Evolutionary conservation across 108 stramenopile species (phyloP), one percentile per base, ranked within the genome.

Genomic region (Skeletonema tropicum): DNA sequence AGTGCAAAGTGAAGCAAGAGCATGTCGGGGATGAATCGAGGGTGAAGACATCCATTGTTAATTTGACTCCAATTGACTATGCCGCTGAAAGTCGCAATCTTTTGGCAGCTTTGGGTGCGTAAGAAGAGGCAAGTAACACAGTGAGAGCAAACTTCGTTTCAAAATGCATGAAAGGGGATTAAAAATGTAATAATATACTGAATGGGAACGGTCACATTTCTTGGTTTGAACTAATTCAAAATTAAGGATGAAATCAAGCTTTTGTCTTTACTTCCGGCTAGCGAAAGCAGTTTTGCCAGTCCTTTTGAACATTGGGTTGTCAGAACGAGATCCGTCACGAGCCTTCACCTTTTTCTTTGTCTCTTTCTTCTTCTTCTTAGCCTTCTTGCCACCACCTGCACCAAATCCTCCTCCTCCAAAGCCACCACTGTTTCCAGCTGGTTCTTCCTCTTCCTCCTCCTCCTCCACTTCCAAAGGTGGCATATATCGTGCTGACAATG

Each of bases 1-100:
- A 92, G 67, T 89, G 95, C 66, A 92, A 94, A 41, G 94, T 98
- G 58, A 97, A 97, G 83, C 84, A 90, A 46, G 98, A 99, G 81
- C 65, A 86, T 71, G 93, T 96, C 23, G 92, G 93, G 61, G 97
- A 97, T 48, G 97, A 98, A 83, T 60, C 64, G 38, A 86, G 97
- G 49, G 69, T 93, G 57, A 99, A 98, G 77, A 89, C 88, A 15
- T 80, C 85, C 33, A 82, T 97, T 26, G 78, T 86, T 33, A 67
- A 78, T 46, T 85, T 98, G 83, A 69, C 82, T 39, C 92, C 90
- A 14, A 74, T 98, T 23, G 90, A 98, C 73, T 92, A 92, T 63
- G 91, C 70, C 48, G 70, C 86, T 49, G 98, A 98, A 66, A 85
- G 89, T 61, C 70, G 77, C 39, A 85, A 88, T 35, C 75, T 98